A percentile compares a stretch with the other conserved stretches of the same genome.
Evolutionary conservation across 2,329 filamentous ascomycete genomes (phyloP).

Genomic region (Ophiostoma himal-ulmi): DNA sequence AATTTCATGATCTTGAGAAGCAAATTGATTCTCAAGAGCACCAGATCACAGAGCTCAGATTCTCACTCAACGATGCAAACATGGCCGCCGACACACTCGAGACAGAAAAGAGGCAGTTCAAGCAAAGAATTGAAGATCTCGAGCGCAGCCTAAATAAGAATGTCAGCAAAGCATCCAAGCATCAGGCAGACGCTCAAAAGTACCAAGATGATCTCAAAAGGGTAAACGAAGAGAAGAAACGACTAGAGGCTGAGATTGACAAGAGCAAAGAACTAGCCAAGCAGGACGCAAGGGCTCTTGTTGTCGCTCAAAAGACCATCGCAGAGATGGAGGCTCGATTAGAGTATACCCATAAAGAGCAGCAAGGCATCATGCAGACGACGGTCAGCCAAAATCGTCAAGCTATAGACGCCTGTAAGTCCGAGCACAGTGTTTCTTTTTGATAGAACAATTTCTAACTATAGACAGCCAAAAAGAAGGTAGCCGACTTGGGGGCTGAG

Average conservation of each 20-base stretch:
- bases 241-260: constrained; percentile 31
- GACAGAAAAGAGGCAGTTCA: constrained; percentile 23
- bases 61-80: constrained; percentile 21
- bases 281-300: constrained; percentile 31
- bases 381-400: constrained; percentile 20
- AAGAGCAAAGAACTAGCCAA: not conserved
- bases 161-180: constrained; percentile 29
- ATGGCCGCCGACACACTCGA: constrained; percentile 16
- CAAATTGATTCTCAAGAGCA: constrained; percentile 15
- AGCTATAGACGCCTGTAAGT: constrained; percentile 22
- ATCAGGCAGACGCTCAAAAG: constrained; percentile 35
- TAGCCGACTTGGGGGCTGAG: constrained; percentile 12
- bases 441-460: not conserved
- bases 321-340: constrained; percentile 34
- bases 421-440: not conserved
- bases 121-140: constrained; percentile 21
- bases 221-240: constrained; percentile 43
- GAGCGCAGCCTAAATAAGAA: constrained; percentile 32
- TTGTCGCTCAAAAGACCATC: constrained; percentile 30
- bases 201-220: constrained; percentile 41
- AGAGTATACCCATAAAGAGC: constrained; percentile 32
- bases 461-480: constrained; percentile 16
- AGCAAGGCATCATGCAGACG: constrained; percentile 26
- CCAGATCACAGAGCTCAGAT: constrained; percentile 22
- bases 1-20: constrained; percentile 21